These are phyloP conservation scores for Aspergillus pseudotamarii DNA, from an alignment of 2,329 filamentous ascomycete genomes.

Conservation along the genomic window DNA sequence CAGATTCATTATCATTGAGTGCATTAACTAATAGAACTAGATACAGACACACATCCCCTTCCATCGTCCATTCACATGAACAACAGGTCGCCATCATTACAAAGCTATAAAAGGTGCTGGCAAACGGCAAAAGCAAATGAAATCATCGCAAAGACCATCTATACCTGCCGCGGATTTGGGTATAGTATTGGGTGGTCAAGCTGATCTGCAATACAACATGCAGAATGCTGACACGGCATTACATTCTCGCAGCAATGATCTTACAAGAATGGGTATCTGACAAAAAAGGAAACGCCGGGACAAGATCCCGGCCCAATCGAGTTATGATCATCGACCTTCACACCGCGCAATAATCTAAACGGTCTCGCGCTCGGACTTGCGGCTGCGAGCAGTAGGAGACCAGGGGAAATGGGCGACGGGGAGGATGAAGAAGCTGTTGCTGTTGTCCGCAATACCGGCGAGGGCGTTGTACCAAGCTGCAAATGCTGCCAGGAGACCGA, in stretches of 20 bases:
- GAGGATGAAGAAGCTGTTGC: slow-evolving; percentile 84
- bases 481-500: slow-evolving; percentile 80
- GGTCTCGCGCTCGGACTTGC: slow-evolving; percentile 53
- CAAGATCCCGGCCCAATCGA: not conserved
- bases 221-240: not conserved
- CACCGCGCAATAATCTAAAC: slow-evolving; percentile 27
- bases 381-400: slow-evolving; percentile 74
- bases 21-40: slow-evolving; percentile 13
- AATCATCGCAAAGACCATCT: slow-evolving; percentile 15
- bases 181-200: not conserved
- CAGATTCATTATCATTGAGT: not conserved
- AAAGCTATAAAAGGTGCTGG: slow-evolving; percentile 7
- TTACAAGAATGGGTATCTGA: slow-evolving; percentile 38
- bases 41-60: slow-evolving; percentile 7
- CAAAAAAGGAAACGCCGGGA: slow-evolving; percentile 27
- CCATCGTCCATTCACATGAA: slow-evolving; percentile 5
- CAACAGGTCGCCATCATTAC: slow-evolving; percentile 14
- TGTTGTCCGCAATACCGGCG: slow-evolving; percentile 73
- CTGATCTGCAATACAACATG: not conserved
- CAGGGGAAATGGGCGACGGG: slow-evolving; percentile 95
- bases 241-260: slow-evolving; percentile 19
- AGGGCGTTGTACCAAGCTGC: slow-evolving; percentile 86
- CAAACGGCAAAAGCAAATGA: slow-evolving; percentile 5
- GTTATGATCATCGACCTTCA: not conserved
- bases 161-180: slow-evolving; percentile 7